Percentiles rank a stretch among this genome's conserved stretches.
Conservation (phyloP, 2,329 filamentous ascomycete genomes). For the Ophiocordyceps camponoti-saundersi region DNA sequence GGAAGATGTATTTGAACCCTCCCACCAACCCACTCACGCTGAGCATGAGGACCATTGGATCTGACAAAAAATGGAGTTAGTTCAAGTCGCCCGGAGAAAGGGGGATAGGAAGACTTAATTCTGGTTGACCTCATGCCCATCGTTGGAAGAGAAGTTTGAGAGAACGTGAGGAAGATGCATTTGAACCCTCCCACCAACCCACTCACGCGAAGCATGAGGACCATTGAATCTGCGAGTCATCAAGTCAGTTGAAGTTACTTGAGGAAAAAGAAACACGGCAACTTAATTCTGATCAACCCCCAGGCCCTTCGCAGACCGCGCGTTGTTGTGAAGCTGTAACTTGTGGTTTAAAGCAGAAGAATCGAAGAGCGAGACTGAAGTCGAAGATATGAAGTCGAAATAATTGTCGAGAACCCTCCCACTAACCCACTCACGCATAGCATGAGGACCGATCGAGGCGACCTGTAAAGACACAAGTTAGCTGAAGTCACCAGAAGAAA, state of each 20-base stretch:
- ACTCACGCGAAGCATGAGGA: neutral
- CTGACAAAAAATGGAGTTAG: neutral
- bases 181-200: neutral
- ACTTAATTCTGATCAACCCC: too few species aligned
- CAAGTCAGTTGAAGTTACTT: neutral
- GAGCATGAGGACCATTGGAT: neutral
- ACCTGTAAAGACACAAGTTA: neutral
- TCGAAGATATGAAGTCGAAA: neutral
- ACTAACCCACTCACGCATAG: neutral
- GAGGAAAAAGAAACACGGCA: too few species aligned
- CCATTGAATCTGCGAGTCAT: neutral
- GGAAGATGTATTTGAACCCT: neutral
- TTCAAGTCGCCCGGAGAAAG: neutral
- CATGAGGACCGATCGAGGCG: neutral
- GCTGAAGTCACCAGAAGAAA: neutral
- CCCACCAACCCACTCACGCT: neutral
- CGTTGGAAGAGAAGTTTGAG: neutral
- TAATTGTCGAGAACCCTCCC: neutral
- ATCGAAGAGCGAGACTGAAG: too few species aligned
- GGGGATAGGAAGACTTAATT: neutral
- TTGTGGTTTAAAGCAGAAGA: too few species aligned
- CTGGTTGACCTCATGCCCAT: neutral
- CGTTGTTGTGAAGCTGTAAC: too few species aligned
- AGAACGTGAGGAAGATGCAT: neutral
- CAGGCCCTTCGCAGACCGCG: too few species aligned